Evolutionary conservation across 495 filamentous ascomycete genomes (phyloP).

Genomic region (Aspergillus sclerotioniger): DNA sequence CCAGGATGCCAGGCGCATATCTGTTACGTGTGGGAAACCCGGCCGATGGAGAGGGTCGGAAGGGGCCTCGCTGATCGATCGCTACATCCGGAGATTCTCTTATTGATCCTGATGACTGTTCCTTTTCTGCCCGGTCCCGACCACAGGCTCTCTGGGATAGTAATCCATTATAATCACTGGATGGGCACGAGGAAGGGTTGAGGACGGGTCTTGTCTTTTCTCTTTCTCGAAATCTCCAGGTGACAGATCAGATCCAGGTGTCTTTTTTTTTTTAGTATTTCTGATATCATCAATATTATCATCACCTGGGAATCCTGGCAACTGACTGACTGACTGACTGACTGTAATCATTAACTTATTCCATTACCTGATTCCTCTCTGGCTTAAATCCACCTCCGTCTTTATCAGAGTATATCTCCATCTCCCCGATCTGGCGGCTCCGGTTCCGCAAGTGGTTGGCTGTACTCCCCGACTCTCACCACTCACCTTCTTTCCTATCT

Average conservation of each 20-base stretch:
- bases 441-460: not conserved
- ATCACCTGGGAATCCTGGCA: too few relatives aligned
- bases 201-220: too few relatives aligned
- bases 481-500: not conserved
- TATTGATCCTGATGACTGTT: conserved; percentile 23
- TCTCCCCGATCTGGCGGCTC: conserved; percentile 1
- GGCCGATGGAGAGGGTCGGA: conserved; percentile 18
- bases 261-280: too few relatives aligned
- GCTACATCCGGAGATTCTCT: conserved; percentile 16
- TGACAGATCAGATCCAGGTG: too few relatives aligned
- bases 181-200: too few relatives aligned
- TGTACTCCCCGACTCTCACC: conserved; percentile 2
- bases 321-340: too few relatives aligned
- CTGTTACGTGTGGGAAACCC: conserved; percentile 33
- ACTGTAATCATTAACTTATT: not conserved
- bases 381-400: not conserved
- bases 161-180: not conserved
- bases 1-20: conserved; percentile 7
- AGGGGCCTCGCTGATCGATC: conserved; percentile 16
- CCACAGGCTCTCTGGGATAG: not conserved
- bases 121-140: not conserved
- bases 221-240: too few relatives aligned
- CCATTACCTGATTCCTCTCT: not conserved
- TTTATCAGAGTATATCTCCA: conserved; percentile 1
- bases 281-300: too few relatives aligned